A percentile compares a stretch with the other conserved stretches of the same genome.
Evolutionary conservation across 345 rosid genomes (phyloP).

Genomic region (Lumnitzera littorea): DNA sequence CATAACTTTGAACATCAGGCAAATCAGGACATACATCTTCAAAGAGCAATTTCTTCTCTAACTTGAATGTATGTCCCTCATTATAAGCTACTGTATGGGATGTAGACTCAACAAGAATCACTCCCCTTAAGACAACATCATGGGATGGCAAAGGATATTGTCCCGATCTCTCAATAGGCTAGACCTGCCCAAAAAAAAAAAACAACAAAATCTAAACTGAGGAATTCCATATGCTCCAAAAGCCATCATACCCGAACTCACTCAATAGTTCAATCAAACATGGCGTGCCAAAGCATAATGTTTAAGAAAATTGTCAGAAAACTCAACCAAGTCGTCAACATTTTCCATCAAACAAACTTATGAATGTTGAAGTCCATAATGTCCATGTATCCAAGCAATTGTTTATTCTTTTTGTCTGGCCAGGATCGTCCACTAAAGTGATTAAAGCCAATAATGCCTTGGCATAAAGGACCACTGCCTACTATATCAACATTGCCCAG

Average conservation of each 20-base stretch:
- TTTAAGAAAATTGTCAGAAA: conserved; percentile 46
- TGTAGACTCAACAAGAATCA: conserved; percentile 47
- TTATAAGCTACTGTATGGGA: conserved; percentile 34
- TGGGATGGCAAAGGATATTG: conserved; percentile 77
- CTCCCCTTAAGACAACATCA: conserved; percentile 60
- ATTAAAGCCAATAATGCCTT: conserved; percentile 33
- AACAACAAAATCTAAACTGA: conserved; percentile 64
- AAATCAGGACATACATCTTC: conserved; percentile 53
- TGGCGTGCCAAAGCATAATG: conserved; percentile 60
- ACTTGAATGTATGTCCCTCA: conserved; percentile 21
- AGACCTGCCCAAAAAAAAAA: conserved; percentile 35
- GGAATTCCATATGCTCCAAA: conserved; percentile 91
- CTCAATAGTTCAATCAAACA: conserved; percentile 54
- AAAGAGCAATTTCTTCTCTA: conserved; percentile 32
- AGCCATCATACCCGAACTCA: conserved; percentile 72
- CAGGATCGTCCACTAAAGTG: conserved; percentile 58
- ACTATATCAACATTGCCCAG: conserved; percentile 63
- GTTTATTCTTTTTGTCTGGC: conserved; percentile 53
- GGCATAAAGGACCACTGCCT: conserved; percentile 73
- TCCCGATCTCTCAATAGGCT: conserved; percentile 42
- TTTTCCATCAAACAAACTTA: conserved; percentile 64
- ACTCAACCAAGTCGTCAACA: conserved; percentile 61
- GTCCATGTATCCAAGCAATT: conserved; percentile 56
- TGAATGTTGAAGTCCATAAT: conserved; percentile 61
- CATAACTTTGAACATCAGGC: conserved; percentile 41